These are phyloP conservation scores for Boletellus dicymbophilus DNA, from an alignment of 1,284 basidiomycete species.

Conservation along the genomic window DNA sequence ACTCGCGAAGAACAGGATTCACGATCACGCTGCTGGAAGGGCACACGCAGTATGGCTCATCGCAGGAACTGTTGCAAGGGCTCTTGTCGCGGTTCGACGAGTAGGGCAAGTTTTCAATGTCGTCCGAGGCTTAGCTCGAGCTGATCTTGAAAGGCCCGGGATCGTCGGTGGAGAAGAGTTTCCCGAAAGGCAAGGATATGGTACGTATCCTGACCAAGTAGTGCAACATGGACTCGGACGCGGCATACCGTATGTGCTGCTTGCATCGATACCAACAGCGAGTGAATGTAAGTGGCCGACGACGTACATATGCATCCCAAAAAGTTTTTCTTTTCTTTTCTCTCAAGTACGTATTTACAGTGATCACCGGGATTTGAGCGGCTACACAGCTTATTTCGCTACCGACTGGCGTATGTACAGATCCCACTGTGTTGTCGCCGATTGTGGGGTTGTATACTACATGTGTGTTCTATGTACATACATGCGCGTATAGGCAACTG, in stretches of 20 bases:
- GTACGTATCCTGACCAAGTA: conserved; percentile 27
- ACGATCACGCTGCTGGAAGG: conserved; percentile 22
- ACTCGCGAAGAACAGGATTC: conserved; percentile 23
- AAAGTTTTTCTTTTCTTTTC: neutral
- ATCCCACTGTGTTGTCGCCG: too few species aligned
- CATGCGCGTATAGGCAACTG: too few species aligned
- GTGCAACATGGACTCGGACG: conserved; percentile 23
- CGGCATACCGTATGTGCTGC: conserved; percentile 26
- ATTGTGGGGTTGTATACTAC: too few species aligned
- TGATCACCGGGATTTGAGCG: too few species aligned
- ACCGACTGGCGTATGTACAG: too few species aligned
- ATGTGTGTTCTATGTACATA: too few species aligned
- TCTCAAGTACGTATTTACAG: too few species aligned
- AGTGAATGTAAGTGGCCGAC: neutral
- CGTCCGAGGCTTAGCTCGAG: conserved; percentile 28
- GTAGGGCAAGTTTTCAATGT: conserved; percentile 31
- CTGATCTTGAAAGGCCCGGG: conserved; percentile 26
- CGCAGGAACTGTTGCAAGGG: conserved; percentile 14
- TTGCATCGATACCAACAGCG: conserved; percentile 22
- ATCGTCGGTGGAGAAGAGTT: conserved; percentile 18
- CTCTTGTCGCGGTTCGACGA: conserved; percentile 21
- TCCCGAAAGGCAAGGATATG: conserved; percentile 30
- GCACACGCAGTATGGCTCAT: conserved; percentile 19
- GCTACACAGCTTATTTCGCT: too few species aligned
- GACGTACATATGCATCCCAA: neutral